Evolutionary conservation across 169 alveolate species (phyloP), one percentile per base, ranked within the genome.

Genomic region (Eimeria maxima): DNA sequence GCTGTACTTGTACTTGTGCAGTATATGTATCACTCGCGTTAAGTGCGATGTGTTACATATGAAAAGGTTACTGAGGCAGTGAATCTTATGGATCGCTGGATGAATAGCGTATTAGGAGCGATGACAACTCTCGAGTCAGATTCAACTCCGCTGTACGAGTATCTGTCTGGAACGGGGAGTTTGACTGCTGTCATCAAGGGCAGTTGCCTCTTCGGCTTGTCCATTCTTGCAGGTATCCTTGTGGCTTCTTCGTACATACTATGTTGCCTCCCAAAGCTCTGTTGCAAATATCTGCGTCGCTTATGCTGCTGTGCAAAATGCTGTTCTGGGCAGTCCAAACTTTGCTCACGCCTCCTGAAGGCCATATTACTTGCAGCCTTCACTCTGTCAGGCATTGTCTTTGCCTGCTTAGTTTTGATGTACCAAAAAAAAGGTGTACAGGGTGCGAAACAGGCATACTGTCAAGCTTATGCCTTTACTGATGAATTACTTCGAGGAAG

Each of bases 251-350:
- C 33, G 1, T 87, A 87, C 67, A n/a, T 87, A 42, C 93, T 87
- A 10, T 87, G 93, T 60, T 87, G 93, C 60, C 67, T 87, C 93
- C 93, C 93, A 4, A 87, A 57, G 60, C 78, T 87, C 45, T 87
- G 93, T 33, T 87, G 63, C 83, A 87, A 87, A 47, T 42, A 13
- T 42, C 65, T 87, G 57, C 93, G 93, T 33, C 93, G 93, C 65
- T 4, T 87, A 14, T 87, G 93, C 53, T 87, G 93, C 83, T 87
- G 93, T 27, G 47, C 81, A 47, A 87, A 87, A 10, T 63, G 83
- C 93, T 33, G 93, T 55, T 22, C 33, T 42, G 33, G 45, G 24
- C 50, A 87, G 65, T 22, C 20, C 60, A 42, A 47, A 38, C 53
- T 87, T 24, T 87, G 57, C 53, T 87, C 93, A 22, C 93, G 93